Percentiles rank a stretch among this genome's conserved stretches.
phyloP scores from a whole-genome alignment of 305 asterid species.

The Solanum aculeatissimum region DNA sequence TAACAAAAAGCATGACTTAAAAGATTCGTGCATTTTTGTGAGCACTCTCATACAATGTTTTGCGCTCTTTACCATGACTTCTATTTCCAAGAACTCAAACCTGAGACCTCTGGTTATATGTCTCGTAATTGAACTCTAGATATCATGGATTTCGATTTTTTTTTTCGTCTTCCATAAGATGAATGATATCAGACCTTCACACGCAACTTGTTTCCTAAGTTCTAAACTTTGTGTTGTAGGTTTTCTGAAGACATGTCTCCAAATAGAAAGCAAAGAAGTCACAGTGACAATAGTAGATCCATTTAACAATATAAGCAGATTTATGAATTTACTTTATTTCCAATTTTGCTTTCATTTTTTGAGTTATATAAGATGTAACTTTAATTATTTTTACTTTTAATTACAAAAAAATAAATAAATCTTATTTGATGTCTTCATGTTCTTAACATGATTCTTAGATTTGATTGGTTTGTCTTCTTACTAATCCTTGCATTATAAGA shows the following conservation, averaged over 20 bases:
- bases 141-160: background rate
- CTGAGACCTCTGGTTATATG: background rate
- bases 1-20: background rate
- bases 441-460: too few species aligned
- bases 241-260: conserved; percentile 26
- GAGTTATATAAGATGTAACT: background rate
- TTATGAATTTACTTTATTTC: background rate
- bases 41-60: background rate
- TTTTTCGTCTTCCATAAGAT: background rate
- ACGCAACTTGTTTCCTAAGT: background rate
- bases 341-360: background rate
- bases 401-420: background rate
- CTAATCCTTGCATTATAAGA: too few species aligned
- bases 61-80: background rate
- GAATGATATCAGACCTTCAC: background rate
- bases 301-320: background rate
- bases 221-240: conserved; percentile 16
- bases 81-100: background rate
- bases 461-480: too few species aligned
- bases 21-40: background rate
- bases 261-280: conserved; percentile 23
- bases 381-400: background rate
- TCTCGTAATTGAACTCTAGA: background rate
- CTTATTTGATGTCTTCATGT: too few species aligned
- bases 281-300: background rate